Conservation (phyloP, 805 yeast species). For the Ogataea haglerorum region DNA sequence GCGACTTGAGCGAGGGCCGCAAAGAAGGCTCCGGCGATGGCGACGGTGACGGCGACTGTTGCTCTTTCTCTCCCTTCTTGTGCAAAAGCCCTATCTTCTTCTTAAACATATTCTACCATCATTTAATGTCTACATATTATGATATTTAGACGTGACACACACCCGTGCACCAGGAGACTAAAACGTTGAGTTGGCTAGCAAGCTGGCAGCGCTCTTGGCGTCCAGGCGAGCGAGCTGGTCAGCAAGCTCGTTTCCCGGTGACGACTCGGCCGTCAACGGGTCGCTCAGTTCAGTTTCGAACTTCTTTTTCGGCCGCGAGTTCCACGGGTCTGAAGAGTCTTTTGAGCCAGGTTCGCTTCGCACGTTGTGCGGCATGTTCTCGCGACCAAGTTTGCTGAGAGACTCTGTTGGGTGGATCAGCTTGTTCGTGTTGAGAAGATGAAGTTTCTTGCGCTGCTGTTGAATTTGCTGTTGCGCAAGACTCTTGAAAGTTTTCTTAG, state of each 20-base stretch:
- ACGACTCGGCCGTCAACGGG: conserved; percentile 10
- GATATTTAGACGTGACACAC: neutral
- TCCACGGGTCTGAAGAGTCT: conserved; percentile 33
- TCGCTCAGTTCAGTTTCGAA: conserved; percentile 16
- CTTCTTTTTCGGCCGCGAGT: conserved; percentile 30
- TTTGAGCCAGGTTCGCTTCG: neutral
- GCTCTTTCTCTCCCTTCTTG: conserved; percentile 10
- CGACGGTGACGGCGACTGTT: neutral
- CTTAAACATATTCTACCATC: conserved; percentile 16
- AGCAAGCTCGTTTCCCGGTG: conserved; percentile 15
- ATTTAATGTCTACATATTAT: conserved; percentile 6
- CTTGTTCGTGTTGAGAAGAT: conserved; percentile 61
- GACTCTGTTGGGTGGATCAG: conserved; percentile 32
- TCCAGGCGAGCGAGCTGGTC: conserved; percentile 49
- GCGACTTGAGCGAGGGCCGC: conserved; percentile 9
- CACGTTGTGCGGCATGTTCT: conserved; percentile 42
- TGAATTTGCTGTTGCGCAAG: conserved; percentile 73
- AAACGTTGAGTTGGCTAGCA: conserved; percentile 76
- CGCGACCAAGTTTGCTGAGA: conserved; percentile 77
- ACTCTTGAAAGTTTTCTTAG: conserved; percentile 52
- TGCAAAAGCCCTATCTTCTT: conserved; percentile 16
- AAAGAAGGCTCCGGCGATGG: conserved; percentile 4
- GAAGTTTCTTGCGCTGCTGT: conserved; percentile 76
- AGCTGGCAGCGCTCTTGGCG: conserved; percentile 78
- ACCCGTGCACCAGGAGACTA: conserved; percentile 24